These are phyloP conservation scores for Pyricularia pennisetigena DNA, from an alignment of 2,329 filamentous ascomycete species.

Conservation along the genomic window DNA sequence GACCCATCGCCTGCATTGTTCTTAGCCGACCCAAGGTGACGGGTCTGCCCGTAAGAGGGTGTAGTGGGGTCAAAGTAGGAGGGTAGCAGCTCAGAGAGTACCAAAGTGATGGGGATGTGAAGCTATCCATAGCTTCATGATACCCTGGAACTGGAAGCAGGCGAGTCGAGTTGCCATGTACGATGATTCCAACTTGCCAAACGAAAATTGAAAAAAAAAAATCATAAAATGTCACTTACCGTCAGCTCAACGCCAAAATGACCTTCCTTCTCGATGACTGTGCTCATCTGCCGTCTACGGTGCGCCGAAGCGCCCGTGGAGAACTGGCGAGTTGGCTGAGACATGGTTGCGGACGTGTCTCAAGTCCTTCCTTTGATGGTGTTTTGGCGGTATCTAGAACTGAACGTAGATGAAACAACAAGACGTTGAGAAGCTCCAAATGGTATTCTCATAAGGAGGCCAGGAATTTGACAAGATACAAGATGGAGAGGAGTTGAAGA, in stretches of 20 bases:
- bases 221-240: slow-evolving; percentile 21
- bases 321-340: slow-evolving; percentile 24
- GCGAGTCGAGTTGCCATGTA: background rate
- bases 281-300: slow-evolving; percentile 36
- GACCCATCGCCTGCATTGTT: background rate
- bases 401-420: background rate
- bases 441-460: background rate
- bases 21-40: background rate
- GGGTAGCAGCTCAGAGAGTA: background rate
- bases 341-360: background rate
- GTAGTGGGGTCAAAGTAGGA: background rate
- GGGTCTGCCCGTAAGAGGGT: background rate
- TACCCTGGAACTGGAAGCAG: background rate
- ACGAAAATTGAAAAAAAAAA: background rate
- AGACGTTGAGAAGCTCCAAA: background rate
- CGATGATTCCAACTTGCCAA: background rate
- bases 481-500: background rate
- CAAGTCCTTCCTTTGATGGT: background rate
- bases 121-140: background rate
- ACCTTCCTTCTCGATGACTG: slow-evolving; percentile 30
- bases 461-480: background rate
- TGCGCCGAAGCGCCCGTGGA: slow-evolving; percentile 33
- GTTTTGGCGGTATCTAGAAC: background rate
- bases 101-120: background rate
- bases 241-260: slow-evolving; percentile 34